Evolutionary conservation across 805 yeast species (phyloP), one percentile per base, ranked within the genome.

Genomic region (Blastobotrys peoriensis): DNA sequence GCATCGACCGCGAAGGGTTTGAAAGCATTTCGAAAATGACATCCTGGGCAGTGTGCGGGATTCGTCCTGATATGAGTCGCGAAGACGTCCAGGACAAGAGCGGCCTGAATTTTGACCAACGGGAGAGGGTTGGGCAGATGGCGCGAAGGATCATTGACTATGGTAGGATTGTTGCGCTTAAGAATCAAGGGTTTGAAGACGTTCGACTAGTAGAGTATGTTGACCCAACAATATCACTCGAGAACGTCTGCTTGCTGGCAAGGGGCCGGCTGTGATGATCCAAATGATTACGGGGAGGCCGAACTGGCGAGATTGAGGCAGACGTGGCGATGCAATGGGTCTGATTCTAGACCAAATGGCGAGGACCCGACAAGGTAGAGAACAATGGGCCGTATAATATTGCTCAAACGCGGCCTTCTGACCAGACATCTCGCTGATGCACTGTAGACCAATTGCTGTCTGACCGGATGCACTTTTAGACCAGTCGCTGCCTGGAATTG

Each of bases 11-110:
- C 9, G 50, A 48, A 5, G 55, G 56, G 5, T 71, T 71, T 45
- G 57, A 53, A 3, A 67, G 69, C 13, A 58, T 89, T 38, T 73
- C 74, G 45, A 82, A 79, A 56, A 70, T 85, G 64, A 83, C 81
- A 10, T 80, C 96, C 2, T 88, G 96, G 96, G 96, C 96, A 0
- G 86, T 91, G 0, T 79, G 82, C 55, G 95, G 95, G 1, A 56
- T 70, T 16, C 63, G 72, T 41, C 67, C 69, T 0, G 71, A 68
- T 2, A 54, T 63, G 47, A 61, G 57, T 2, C 70, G 65, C 41
- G 62, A 60, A 5, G 76, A 68, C 30, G 61, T 57, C 2, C 48
- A 50, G 22, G 58, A 64, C 2, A 59, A 61, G 3, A 62, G 56
- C 36, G 86, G 79, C 53, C 63, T 66, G 10, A 25, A 25, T 25